Evolutionary conservation across 768 basidiomycete species (phyloP).

Genomic region (Coprinopsis sp.): DNA sequence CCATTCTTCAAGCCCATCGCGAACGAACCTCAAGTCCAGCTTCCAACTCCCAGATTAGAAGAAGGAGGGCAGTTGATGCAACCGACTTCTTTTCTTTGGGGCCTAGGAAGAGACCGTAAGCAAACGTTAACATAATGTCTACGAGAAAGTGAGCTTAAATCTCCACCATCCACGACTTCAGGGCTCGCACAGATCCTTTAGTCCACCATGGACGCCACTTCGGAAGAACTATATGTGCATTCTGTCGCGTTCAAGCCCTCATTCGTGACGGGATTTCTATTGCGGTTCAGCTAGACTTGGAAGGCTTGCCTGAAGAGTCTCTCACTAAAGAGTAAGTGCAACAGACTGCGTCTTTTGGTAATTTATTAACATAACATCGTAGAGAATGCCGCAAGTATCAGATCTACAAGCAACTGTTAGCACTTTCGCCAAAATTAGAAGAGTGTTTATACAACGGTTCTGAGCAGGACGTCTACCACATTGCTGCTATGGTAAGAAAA

Average conservation of each 20-base stretch:
- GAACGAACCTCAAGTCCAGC: neutral
- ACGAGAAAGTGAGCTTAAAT: no score
- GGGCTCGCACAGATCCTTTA: neutral
- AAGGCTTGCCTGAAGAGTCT: no score
- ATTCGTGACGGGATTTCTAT: neutral
- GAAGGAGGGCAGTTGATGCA: neutral
- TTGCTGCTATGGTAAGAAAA: neutral
- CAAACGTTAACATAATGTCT: neutral
- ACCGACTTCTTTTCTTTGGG: neutral
- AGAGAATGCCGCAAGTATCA: no score
- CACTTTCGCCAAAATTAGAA: no score
- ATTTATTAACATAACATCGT: no score
- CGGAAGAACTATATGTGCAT: neutral
- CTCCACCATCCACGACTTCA: neutral
- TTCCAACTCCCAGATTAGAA: neutral
- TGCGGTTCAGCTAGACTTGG: neutral
- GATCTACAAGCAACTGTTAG: no score
- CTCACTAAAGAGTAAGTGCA: neutral
- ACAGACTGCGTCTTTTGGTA: no score
- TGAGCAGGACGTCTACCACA: neutral
- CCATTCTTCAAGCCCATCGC: no score
- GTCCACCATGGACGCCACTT: conserved; percentile 2
- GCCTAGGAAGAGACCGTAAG: conserved; percentile 1
- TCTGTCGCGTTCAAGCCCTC: neutral
- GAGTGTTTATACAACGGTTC: neutral